These are phyloP conservation scores for Pleurotus giganteus DNA, from an alignment of 768 basidiomycete genomes.

Conservation along the genomic window DNA sequence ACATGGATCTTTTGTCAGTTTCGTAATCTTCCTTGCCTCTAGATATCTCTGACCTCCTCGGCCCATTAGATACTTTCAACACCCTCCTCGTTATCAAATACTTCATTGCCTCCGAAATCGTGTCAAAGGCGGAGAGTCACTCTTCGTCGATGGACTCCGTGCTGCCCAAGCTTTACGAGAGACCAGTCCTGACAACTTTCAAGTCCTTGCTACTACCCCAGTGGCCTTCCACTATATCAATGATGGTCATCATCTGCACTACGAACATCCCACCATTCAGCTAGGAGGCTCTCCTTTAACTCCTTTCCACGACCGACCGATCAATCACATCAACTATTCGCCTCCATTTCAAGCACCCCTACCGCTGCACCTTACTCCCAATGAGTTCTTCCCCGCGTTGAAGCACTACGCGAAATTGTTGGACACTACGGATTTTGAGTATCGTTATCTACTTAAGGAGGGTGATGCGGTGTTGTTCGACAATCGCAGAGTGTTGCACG, in stretches of 20 bases:
- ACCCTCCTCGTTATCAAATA: constrained; percentile 90
- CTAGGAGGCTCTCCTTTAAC: constrained; percentile 31
- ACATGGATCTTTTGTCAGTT: constrained; percentile 89
- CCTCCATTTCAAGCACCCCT: constrained; percentile 94
- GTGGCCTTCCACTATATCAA: constrained; percentile 93
- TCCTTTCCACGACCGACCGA: constrained; percentile 22
- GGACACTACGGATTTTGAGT: constrained; percentile 48
- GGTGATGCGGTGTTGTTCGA: constrained; percentile 91
- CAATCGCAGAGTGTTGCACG: constrained; percentile 88
- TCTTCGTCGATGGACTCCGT: constrained; percentile 81
- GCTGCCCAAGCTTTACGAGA: constrained; percentile 55
- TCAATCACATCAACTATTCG: constrained; percentile 83
- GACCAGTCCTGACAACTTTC: constrained; percentile 49
- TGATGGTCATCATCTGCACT: constrained; percentile 79
- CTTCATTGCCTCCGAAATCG: constrained; percentile 88
- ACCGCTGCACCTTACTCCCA: constrained; percentile 43
- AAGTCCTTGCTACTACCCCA: constrained; percentile 53
- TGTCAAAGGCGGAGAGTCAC: constrained; percentile 78
- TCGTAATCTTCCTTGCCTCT: not conserved
- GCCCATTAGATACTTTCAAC: constrained; percentile 73
- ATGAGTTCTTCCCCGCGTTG: constrained; percentile 63
- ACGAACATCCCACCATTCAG: constrained; percentile 74
- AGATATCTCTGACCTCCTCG: not conserved
- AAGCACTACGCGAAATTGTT: constrained; percentile 56
- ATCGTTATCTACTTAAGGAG: constrained; percentile 67